These are phyloP conservation scores for Calocera viscosa DNA, from an alignment of 768 basidiomycete species.

Conservation along the genomic window DNA sequence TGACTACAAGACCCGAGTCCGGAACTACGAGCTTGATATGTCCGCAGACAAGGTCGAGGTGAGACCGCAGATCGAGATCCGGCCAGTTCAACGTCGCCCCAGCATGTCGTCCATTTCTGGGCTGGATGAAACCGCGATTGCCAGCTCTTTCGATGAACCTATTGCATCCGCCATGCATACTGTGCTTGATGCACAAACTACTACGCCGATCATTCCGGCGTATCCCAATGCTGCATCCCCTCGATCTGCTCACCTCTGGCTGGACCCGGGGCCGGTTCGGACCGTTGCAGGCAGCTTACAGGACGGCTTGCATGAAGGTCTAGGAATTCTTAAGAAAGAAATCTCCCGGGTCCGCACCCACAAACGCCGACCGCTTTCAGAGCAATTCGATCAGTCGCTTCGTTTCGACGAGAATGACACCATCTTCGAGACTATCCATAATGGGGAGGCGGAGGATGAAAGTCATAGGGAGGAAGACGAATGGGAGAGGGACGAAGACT, in stretches of 20 bases:
- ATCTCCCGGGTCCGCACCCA: slow-evolving; percentile 20
- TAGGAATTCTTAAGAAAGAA: slow-evolving; percentile 20
- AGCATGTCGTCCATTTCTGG: neutral
- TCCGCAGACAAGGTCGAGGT: slow-evolving; percentile 52
- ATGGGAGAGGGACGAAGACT: slow-evolving; percentile 21
- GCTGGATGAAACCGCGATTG: slow-evolving; percentile 8
- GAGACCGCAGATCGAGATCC: slow-evolving; percentile 53
- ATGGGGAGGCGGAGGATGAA: slow-evolving; percentile 6
- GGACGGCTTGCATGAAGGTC: slow-evolving; percentile 20
- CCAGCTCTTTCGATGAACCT: slow-evolving; percentile 58
- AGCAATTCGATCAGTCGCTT: slow-evolving; percentile 12
- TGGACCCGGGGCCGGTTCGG: slow-evolving; percentile 21
- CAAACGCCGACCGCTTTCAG: slow-evolving; percentile 10
- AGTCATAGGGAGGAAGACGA: slow-evolving; percentile 19
- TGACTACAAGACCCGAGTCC: slow-evolving; percentile 69
- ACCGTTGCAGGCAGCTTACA: slow-evolving; percentile 8
- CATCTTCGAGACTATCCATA: slow-evolving; percentile 16
- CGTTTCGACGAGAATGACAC: slow-evolving; percentile 24
- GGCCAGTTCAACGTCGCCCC: neutral
- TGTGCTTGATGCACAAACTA: slow-evolving; percentile 38
- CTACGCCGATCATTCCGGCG: slow-evolving; percentile 53
- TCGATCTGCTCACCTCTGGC: slow-evolving; percentile 13
- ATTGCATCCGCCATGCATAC: slow-evolving; percentile 60
- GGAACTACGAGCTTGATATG: slow-evolving; percentile 48
- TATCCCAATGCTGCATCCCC: slow-evolving; percentile 51